phyloP scores from a whole-genome alignment of 768 basidiomycete genomes.

The Psilocybe azurescens region DNA sequence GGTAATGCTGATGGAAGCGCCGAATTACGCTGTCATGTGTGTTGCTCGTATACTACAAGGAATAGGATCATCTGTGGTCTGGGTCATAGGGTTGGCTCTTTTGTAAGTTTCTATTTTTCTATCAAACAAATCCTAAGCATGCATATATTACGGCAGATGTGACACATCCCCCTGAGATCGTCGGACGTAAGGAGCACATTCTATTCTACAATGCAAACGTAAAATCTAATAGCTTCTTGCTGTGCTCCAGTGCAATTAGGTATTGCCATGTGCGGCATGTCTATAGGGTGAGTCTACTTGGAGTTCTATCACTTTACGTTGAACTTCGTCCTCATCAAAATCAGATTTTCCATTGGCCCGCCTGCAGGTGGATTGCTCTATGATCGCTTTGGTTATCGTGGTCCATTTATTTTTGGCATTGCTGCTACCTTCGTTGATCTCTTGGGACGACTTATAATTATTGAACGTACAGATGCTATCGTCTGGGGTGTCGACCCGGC shows the following conservation, averaged over 20 bases:
- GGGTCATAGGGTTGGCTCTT: conserved; percentile 66
- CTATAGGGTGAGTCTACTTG: conserved; percentile 47
- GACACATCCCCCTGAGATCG: conserved; percentile 54
- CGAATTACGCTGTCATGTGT: conserved; percentile 59
- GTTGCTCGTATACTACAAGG: conserved; percentile 66
- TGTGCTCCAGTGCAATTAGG: conserved; percentile 55
- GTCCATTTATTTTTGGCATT: conserved; percentile 62
- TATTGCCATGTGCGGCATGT: conserved; percentile 61
- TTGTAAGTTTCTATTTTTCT: conserved; percentile 40
- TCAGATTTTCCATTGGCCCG: conserved; percentile 58
- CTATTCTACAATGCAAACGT: background rate
- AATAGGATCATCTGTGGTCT: conserved; percentile 62
- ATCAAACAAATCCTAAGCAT: background rate
- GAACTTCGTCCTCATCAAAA: background rate
- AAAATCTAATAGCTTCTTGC: background rate
- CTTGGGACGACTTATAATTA: conserved; percentile 55
- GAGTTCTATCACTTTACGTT: conserved; percentile 7
- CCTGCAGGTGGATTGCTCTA: conserved; percentile 63
- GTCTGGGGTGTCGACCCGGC: conserved; percentile 52
- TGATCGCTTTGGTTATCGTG: conserved; percentile 59
- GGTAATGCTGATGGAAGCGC: conserved; percentile 67
- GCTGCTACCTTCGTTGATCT: conserved; percentile 53
- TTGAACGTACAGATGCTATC: conserved; percentile 58
- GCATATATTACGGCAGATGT: conserved; percentile 48
- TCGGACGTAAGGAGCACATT: conserved; percentile 48